phyloP scores from a whole-genome alignment of 768 basidiomycete species.

The Mycena olivaceomarginata region DNA sequence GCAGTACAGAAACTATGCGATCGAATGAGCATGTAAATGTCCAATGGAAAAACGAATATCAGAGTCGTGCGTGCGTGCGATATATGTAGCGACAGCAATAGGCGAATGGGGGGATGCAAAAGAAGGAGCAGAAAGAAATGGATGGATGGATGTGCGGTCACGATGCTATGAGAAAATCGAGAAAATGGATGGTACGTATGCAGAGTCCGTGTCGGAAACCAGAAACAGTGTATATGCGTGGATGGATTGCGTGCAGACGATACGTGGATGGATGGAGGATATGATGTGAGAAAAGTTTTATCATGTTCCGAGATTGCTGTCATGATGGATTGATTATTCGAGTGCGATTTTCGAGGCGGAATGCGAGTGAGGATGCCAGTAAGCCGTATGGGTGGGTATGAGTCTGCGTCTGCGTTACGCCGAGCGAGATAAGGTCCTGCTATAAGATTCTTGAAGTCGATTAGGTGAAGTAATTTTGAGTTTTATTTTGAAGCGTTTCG shows the following conservation, averaged over 20 bases:
- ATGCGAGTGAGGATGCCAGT: conserved; percentile 7
- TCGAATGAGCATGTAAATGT: conserved; percentile 22
- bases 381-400: conserved; percentile 6
- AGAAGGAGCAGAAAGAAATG: conserved; percentile 23
- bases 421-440: conserved; percentile 20
- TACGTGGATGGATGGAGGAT: conserved; percentile 9
- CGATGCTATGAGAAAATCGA: not conserved
- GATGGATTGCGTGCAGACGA: conserved; percentile 16
- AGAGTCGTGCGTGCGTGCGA: conserved; percentile 15
- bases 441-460: conserved; percentile 18
- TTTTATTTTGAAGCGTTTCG: conserved; percentile 4
- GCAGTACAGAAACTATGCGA: conserved; percentile 18
- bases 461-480: not conserved
- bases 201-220: conserved; percentile 18
- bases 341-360: conserved; percentile 11
- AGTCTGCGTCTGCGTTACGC: conserved; percentile 13
- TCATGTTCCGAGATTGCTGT: conserved; percentile 1
- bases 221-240: conserved; percentile 21
- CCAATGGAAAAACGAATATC: conserved; percentile 5
- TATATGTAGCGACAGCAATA: conserved; percentile 10
- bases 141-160: conserved; percentile 28
- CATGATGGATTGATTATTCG: conserved; percentile 19
- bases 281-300: conserved; percentile 10
- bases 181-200: conserved; percentile 24
- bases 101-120: conserved; percentile 8